phyloP scores from a whole-genome alignment of 805 yeast species.

The Isabelozyma pseudorhagii region DNA sequence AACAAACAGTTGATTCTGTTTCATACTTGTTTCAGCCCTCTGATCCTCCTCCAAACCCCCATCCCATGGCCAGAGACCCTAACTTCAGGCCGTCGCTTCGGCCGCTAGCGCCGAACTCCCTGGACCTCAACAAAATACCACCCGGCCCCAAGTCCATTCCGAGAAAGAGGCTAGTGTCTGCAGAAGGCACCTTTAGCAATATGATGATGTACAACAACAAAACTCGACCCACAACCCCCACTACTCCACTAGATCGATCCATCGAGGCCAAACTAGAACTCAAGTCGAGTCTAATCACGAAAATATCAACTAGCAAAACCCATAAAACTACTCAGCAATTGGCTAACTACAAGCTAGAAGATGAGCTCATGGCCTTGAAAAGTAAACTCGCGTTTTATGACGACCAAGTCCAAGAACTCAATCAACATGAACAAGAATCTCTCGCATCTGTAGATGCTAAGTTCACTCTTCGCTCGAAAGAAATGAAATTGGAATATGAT shows the following conservation, averaged over 20 bases:
- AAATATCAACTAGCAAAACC: conserved; percentile 29
- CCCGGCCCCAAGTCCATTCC: neutral
- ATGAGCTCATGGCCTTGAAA: conserved; percentile 33
- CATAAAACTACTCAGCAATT: conserved; percentile 36
- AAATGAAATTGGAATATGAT: conserved; percentile 16
- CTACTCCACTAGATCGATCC: neutral
- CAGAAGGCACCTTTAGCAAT: neutral
- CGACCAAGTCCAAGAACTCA: conserved; percentile 29
- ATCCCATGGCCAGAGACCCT: neutral
- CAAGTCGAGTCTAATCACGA: conserved; percentile 5
- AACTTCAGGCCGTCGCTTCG: neutral
- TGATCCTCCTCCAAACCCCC: neutral
- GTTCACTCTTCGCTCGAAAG: conserved; percentile 19
- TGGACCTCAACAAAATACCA: neutral
- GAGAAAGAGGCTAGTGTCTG: neutral
- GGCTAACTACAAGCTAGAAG: conserved; percentile 29
- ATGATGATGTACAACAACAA: neutral
- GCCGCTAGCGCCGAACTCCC: neutral
- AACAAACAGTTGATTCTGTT: neutral
- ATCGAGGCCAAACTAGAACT: neutral
- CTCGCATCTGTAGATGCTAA: conserved; percentile 19
- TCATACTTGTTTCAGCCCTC: neutral
- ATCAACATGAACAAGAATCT: conserved; percentile 18
- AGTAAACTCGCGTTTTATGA: conserved; percentile 31
- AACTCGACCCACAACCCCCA: neutral